These are phyloP conservation scores for Astraeus odoratus DNA, from an alignment of 768 basidiomycete genomes.

Conservation along the genomic window DNA sequence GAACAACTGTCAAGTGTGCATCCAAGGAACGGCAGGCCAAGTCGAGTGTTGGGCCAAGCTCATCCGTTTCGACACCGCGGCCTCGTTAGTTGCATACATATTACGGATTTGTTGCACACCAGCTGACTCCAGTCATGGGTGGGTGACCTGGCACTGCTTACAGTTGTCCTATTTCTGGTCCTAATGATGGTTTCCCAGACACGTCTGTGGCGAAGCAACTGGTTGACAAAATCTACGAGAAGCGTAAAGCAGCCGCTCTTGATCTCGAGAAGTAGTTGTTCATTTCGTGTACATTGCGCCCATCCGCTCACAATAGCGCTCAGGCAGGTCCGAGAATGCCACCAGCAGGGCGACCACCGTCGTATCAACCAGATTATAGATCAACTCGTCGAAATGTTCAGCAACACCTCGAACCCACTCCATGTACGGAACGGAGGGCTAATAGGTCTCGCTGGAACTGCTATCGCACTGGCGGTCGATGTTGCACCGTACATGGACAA, in stretches of 20 bases:
- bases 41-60: too few relatives aligned
- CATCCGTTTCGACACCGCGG: too few relatives aligned
- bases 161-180: background rate
- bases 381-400: slow-evolving; percentile 93
- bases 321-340: slow-evolving; percentile 83
- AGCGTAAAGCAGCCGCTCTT: slow-evolving; percentile 89
- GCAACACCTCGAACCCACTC: slow-evolving; percentile 69
- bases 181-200: slow-evolving; percentile 39
- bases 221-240: slow-evolving; percentile 93
- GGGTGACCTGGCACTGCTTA: background rate
- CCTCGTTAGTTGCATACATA: too few relatives aligned
- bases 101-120: too few relatives aligned
- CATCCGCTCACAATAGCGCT: slow-evolving; percentile 9
- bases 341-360: slow-evolving; percentile 71
- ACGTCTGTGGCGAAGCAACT: slow-evolving; percentile 71
- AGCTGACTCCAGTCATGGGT: background rate
- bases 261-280: slow-evolving; percentile 82
- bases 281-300: background rate
- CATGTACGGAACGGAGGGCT: slow-evolving; percentile 92
- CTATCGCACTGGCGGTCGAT: slow-evolving; percentile 93
- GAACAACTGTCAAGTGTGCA: too few relatives aligned
- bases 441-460: slow-evolving; percentile 92
- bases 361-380: slow-evolving; percentile 85
- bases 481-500: slow-evolving; percentile 92
- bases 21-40: too few relatives aligned